Base-by-base conservation (phyloP, 2,329 filamentous ascomycete genomes). In the Cladorrhinum sp. region DNA sequence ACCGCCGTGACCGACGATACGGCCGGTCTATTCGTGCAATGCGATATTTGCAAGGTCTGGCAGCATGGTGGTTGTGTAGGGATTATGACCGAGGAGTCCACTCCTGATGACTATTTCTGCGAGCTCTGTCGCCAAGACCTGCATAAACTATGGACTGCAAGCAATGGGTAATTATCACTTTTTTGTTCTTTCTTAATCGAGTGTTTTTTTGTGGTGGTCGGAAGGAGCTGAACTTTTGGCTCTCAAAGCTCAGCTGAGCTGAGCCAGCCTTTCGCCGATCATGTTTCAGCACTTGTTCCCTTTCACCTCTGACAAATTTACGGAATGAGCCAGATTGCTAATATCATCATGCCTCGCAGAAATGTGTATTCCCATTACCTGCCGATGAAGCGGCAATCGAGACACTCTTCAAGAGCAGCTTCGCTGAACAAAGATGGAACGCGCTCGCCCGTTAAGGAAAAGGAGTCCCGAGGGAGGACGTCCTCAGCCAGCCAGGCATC, bases 11-110 rank as follows among this genome's bases (percentile, higher is more conserved):
- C 87, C 29, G 92, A 96, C 70, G 93, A 98, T 66, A 83, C 93
- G 66, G 95, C 93, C 50, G 93, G 93, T 56, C 89, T 98, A 76
- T 99, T 97, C 76, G 93, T 99, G 67, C 93, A 98, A 79, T 99
- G 95, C 83, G 95, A 98, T 77, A 82, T 91, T 65, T 99, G 95
- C 81, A 96, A 96, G 74, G 95, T 98, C 65, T 99, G 93, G 95
- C 95, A 99, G 75, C 95, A 99, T 74, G 95, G 95, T 70, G 93
- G 93, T 62, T 99, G 95, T 72, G 93, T 99, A 62, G 93, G 95
- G 62, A 96, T 99, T 71, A 92, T 96, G 79, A 95, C 95, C 67
- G 93, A 96, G 75, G 89, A 91, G 67, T 88, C 90, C 73, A 93
- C 91, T 66, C 95, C 95, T 9, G 93, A 98, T 58, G 93, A 98